These are phyloP conservation scores for Geum urbanum DNA, from an alignment of 306 rosid species.

Conservation along the genomic window DNA sequence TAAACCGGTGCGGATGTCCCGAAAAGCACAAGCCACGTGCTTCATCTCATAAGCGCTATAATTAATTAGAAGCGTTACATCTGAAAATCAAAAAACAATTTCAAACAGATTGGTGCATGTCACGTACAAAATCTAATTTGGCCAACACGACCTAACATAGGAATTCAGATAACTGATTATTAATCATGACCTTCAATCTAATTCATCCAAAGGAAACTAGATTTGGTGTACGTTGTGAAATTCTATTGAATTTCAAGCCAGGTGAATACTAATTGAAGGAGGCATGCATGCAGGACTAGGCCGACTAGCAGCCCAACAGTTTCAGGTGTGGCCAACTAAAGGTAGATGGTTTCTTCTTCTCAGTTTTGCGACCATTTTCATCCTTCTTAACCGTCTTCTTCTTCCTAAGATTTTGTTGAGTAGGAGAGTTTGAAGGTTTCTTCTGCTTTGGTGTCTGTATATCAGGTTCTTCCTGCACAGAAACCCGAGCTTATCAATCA, in stretches of 20 bases:
- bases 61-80: no score
- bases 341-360: conserved; percentile 42
- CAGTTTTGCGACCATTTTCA: conserved; percentile 38
- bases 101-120: no score
- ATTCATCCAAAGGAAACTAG: not conserved
- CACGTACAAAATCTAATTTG: no score
- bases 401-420: conserved; percentile 33
- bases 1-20: no score
- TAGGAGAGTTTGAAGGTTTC: conserved; percentile 21
- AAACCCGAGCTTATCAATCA: not conserved
- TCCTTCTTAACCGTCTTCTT: conserved; percentile 28
- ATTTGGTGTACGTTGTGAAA: not conserved
- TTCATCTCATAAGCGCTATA: no score
- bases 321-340: conserved; percentile 56
- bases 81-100: not conserved
- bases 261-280: not conserved
- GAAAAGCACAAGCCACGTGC: no score
- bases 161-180: no score
- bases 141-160: no score
- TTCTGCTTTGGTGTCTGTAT: conserved; percentile 13
- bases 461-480: conserved; percentile 44
- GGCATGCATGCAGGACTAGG: no score
- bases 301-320: conserved; percentile 59
- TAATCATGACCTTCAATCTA: no score
- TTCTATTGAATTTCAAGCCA: not conserved